Percentiles rank a stretch among this genome's conserved stretches.
These are phyloP conservation scores for Apiospora marii DNA, from an alignment of 2,329 filamentous ascomycete species.

Conservation along the genomic window DNA sequence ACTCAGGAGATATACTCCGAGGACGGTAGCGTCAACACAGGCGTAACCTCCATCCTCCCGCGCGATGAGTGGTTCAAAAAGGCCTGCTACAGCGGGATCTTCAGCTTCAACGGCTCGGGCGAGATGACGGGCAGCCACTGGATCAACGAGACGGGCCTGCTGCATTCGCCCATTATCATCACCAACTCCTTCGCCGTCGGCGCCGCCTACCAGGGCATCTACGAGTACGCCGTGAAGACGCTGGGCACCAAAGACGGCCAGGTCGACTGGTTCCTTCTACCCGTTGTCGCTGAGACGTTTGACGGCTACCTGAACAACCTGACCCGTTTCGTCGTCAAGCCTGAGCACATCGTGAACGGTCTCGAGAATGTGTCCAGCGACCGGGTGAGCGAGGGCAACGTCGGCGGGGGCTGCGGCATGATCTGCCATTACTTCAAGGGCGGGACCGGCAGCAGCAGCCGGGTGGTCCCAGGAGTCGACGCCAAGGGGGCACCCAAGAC, in stretches of 20 bases:
- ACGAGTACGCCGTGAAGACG: constrained; percentile 60
- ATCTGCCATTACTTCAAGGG: constrained; percentile 72
- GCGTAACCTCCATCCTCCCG: constrained; percentile 58
- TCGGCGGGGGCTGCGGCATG: constrained; percentile 74
- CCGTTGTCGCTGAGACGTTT: constrained; percentile 69
- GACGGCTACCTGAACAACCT: constrained; percentile 69
- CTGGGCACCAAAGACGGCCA: constrained; percentile 51
- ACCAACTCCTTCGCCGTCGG: constrained; percentile 67
- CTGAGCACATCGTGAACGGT: constrained; percentile 60
- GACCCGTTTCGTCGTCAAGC: constrained; percentile 60
- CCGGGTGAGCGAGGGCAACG: constrained; percentile 66
- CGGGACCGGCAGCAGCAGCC: constrained; percentile 69
- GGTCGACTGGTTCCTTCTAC: constrained; percentile 62
- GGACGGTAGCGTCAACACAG: constrained; percentile 53
- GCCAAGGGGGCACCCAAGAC: constrained; percentile 44
- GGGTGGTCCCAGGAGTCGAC: constrained; percentile 59
- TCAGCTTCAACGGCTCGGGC: constrained; percentile 70
- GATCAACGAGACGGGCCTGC: constrained; percentile 67
- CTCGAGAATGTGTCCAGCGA: constrained; percentile 59
- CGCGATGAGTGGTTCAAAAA: constrained; percentile 53
- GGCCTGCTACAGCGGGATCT: constrained; percentile 58
- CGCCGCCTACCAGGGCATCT: constrained; percentile 65
- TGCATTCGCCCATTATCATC: constrained; percentile 66
- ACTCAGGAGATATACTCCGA: constrained; percentile 51
- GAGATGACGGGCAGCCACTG: constrained; percentile 69